Evolutionary conservation across 257 asterid genomes (phyloP), one percentile per base, ranked within the genome.

Genomic region (Salvia splendens): DNA sequence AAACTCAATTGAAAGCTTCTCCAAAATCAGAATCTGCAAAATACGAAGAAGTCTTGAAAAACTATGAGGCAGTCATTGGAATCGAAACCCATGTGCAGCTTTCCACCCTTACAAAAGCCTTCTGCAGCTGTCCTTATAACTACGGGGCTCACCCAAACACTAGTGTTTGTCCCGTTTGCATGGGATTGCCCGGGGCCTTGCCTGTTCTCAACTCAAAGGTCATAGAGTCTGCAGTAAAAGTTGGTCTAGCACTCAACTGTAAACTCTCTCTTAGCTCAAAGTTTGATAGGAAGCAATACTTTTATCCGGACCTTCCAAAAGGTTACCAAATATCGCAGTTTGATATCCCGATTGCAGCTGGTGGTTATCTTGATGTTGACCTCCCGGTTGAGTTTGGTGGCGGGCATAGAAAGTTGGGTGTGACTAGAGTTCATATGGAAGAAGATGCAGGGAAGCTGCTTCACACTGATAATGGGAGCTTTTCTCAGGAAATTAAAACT

Each of bases 401-500:
- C 6, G 99, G 99, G 43, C 99, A 94, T 69, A 87, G 92, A 71
- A 80, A 82, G 79, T 91, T 94, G 73, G 96, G 99, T 11, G 65
- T 94, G 58, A 94, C 99, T 59, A 78, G 97, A 78, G 97, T 94
- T 79, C 99, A 91, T 61, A 94, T 94, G 97, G 99, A 93, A 79
- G 99, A 93, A 77, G 97, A 93, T 84, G 99, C 97, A 71, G 99
- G 97, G 49, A 93, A 93, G 87, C 80, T 85, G 78, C 87, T 93
- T 76, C 98, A 93, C 75, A 86, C 97, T 0, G 95, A 84, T 49
- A 81, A 67, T 61, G 92, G 86, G 17, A 84, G 71, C 67, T 83
- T 74, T 75, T 93, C 97, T 67, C 97, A 88, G 96, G 99, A 57
- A 85, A 82, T 62, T 64, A 68, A 52, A 17, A 3, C 70, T 73